Evolutionary conservation across 805 yeast species (phyloP), one percentile per base, ranked within the genome.

Genomic region (Wickerhamiella parazyma): DNA sequence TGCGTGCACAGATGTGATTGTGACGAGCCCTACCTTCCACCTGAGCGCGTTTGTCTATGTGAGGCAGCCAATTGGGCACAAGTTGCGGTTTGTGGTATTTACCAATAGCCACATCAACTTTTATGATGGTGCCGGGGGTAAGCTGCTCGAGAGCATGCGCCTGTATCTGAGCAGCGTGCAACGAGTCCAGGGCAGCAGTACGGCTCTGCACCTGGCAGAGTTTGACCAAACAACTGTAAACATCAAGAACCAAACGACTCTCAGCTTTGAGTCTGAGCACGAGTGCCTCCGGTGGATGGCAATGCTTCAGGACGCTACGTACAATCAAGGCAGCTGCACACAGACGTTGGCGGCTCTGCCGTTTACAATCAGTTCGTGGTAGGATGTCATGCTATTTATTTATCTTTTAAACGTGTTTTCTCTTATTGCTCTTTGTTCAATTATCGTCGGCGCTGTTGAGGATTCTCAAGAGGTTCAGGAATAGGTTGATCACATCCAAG

Each of bases 401-500:
- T 34, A 20, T 18, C n/a, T n/a, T n/a, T n/a, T n/a, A n/a, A n/a
- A n/a, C n/a, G n/a, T n/a, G n/a, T n/a, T n/a, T n/a, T n/a, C n/a
- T n/a, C n/a, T n/a, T n/a, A n/a, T n/a, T n/a, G n/a, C n/a, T n/a
- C n/a, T n/a, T 33, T 33, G 2, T 21, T 16, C 24, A 43, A 16
- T 43, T 43, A 22, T 44, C 47, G 14, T 53, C 40, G 51, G 51
- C 44, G 49, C 57, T 25, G 31, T 38, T 60, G 36, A 83, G 63
- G 33, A 84, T 70, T 49, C 93, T 68, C 57, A 85, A 69, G 48
- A 86, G 76, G 61, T 74, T 76, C 50, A 85, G 59, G 66, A 85
- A 86, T 62, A 85, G 68, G 62, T 85, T 85, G 62, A 86, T 67
- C 38, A 84, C 73, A 58, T 85, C 95, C 67, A 85, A 69, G 59